A percentile compares a stretch with the other conserved stretches of the same genome.
Conservation (phyloP, 495 filamentous ascomycete species). For the Hypoxylon subgilvum region DNA sequence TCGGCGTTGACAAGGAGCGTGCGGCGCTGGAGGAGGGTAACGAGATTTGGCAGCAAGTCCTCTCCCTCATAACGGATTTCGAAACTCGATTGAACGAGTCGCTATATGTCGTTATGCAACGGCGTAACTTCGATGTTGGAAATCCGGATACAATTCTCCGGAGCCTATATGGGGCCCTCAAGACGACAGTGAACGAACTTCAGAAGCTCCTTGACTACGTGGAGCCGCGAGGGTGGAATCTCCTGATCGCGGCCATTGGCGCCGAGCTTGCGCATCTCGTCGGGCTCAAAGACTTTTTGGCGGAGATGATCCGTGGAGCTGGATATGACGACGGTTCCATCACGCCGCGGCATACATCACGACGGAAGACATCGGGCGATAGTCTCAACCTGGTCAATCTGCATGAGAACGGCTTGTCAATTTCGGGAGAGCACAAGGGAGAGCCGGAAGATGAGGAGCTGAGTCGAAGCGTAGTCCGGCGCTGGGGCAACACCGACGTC, state of each 20-base stretch:
- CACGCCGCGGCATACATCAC: conserved; percentile 16
- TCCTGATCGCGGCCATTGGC: conserved; percentile 85
- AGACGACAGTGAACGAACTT: conserved; percentile 62
- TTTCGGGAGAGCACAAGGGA: neutral
- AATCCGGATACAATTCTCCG: conserved; percentile 45
- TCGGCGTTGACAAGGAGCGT: conserved; percentile 70
- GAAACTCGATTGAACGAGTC: conserved; percentile 66
- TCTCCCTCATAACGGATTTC: conserved; percentile 68
- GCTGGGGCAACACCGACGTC: conserved; percentile 31
- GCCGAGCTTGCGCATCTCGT: conserved; percentile 85
- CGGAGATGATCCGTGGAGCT: conserved; percentile 51
- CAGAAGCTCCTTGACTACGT: conserved; percentile 65
- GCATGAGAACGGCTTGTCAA: conserved; percentile 4
- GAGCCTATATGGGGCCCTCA: conserved; percentile 61
- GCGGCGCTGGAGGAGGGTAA: conserved; percentile 83
- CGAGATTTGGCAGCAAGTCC: conserved; percentile 75
- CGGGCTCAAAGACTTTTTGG: conserved; percentile 70
- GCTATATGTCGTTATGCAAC: conserved; percentile 49
- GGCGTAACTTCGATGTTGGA: neutral
- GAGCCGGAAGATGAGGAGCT: conserved; percentile 29
- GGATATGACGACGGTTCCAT: conserved; percentile 40
- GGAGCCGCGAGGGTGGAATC: conserved; percentile 76
- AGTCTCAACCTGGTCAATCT: conserved; percentile 18
- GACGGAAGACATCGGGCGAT: neutral
- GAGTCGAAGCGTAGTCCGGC: conserved; percentile 35